Conservation (phyloP, 257 asterid genomes). For the Nicotiana otophora region DNA sequence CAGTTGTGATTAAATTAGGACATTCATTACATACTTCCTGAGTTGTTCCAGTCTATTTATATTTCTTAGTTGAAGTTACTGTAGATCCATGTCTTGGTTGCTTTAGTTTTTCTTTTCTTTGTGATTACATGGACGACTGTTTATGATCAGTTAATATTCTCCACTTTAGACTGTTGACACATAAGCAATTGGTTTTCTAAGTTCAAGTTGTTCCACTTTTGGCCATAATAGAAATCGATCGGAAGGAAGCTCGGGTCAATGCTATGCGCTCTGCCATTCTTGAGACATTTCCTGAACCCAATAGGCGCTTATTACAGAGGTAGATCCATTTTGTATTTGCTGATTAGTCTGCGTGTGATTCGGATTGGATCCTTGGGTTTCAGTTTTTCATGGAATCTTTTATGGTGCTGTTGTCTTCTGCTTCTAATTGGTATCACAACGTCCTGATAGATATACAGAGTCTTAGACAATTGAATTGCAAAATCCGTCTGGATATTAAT, state of each 20-base stretch:
- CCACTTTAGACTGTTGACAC: not conserved
- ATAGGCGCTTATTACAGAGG: constrained; percentile 88
- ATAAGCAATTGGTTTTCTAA: constrained; percentile 1
- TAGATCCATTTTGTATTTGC: constrained; percentile 19
- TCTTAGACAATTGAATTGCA: not conserved
- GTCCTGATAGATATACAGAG: not conserved
- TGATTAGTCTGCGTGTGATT: not conserved
- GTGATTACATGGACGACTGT: not conserved
- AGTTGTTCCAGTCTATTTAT: not conserved
- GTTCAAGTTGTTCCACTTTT: constrained; percentile 19
- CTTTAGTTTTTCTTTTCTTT: not conserved
- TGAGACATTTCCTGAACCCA: constrained; percentile 95
- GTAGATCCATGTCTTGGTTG: not conserved
- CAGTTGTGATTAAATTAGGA: not conserved
- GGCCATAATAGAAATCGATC: constrained; percentile 55
- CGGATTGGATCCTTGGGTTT: not conserved
- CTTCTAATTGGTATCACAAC: not conserved
- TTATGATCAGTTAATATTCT: not conserved
- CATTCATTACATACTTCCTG: not conserved
- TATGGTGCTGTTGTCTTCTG: not conserved
- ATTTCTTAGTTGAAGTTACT: not conserved
- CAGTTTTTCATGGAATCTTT: not conserved
- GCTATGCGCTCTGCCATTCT: constrained; percentile 77
- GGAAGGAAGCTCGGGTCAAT: constrained; percentile 67
- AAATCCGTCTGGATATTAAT: not conserved